phyloP scores from a whole-genome alignment of 1,139 yeast genomes.

The Magnusiomyces ingens region DNA sequence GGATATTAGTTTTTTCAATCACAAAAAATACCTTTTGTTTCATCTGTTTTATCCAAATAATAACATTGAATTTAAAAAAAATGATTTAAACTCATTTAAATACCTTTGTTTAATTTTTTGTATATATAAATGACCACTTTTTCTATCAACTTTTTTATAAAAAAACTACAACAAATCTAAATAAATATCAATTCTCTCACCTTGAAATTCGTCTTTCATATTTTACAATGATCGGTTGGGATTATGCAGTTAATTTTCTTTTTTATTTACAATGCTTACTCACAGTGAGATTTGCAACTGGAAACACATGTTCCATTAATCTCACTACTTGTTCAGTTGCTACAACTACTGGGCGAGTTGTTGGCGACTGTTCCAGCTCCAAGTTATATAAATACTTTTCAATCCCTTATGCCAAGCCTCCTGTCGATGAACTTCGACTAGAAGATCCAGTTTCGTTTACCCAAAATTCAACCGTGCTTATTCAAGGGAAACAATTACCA shows the following conservation, averaged over 20 bases:
- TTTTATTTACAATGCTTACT: slow-evolving; percentile 8
- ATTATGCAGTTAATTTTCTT: background rate
- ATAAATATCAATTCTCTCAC: too few relatives aligned
- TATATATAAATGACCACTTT: background rate
- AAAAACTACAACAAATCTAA: background rate
- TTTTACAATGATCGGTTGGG: background rate
- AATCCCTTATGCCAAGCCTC: slow-evolving; percentile 27
- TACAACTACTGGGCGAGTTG: slow-evolving; percentile 10
- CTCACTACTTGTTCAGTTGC: slow-evolving; percentile 6
- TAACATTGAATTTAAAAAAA: background rate
- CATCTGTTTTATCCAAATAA: too few relatives aligned
- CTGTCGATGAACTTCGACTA: slow-evolving; percentile 21
- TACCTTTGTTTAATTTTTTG: background rate
- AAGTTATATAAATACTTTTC: slow-evolving; percentile 18
- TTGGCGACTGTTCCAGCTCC: slow-evolving; percentile 11
- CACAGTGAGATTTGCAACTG: background rate
- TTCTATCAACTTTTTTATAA: background rate
- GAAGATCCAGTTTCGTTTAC: slow-evolving; percentile 19
- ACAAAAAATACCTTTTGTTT: too few relatives aligned
- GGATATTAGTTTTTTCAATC: too few relatives aligned
- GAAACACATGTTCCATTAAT: slow-evolving; percentile 4
- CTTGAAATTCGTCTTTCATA: background rate
- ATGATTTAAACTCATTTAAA: background rate
- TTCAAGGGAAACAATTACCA: slow-evolving; percentile 16
- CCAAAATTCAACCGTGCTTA: background rate